Evolutionary conservation across 2,329 filamentous ascomycete genomes (phyloP).

Genomic region (Epichloe sibirici): DNA sequence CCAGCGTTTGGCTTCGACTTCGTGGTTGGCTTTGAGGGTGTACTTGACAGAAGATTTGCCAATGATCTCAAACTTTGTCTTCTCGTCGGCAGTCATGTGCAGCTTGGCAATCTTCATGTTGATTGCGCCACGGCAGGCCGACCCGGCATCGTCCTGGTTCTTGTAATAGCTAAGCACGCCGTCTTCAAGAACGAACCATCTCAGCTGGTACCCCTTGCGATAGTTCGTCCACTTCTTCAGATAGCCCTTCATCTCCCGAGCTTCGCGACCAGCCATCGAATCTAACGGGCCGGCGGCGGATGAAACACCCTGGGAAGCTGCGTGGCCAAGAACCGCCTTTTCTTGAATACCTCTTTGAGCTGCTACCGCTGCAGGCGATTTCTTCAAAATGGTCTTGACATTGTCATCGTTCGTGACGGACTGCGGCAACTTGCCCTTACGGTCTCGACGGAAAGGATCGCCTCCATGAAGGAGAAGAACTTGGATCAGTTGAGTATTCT

Average conservation of each 20-base stretch:
- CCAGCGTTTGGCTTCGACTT: conserved; percentile 96
- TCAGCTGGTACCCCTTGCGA: conserved; percentile 86
- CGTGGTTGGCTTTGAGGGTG: conserved; percentile 92
- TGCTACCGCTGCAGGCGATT: conserved; percentile 84
- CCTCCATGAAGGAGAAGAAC: conserved; percentile 85
- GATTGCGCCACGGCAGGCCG: conserved; percentile 91
- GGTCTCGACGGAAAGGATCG: conserved; percentile 88
- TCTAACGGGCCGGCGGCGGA: conserved; percentile 41
- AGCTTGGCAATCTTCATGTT: conserved; percentile 96
- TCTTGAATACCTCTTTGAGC: conserved; percentile 94
- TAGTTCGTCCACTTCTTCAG: conserved; percentile 99
- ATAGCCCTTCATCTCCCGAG: conserved; percentile 95
- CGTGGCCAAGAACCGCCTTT: conserved; percentile 81
- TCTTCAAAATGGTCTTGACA: conserved; percentile 80
- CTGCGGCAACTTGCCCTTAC: conserved; percentile 89
- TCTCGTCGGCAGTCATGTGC: conserved; percentile 94
- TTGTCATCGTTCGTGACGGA: conserved; percentile 93
- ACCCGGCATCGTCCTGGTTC: conserved; percentile 93
- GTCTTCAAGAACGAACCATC: conserved; percentile 97
- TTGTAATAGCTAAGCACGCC: conserved; percentile 98
- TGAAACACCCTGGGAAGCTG: conserved; percentile 41
- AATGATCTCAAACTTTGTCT: conserved; percentile 94
- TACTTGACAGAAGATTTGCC: conserved; percentile 99
- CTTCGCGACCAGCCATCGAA: conserved; percentile 65
- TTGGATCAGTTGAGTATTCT: conserved; percentile 78